Evolutionary conservation across 148 eudicot genomes (phyloP).

Genomic region (Rhododendron griersonianum): DNA sequence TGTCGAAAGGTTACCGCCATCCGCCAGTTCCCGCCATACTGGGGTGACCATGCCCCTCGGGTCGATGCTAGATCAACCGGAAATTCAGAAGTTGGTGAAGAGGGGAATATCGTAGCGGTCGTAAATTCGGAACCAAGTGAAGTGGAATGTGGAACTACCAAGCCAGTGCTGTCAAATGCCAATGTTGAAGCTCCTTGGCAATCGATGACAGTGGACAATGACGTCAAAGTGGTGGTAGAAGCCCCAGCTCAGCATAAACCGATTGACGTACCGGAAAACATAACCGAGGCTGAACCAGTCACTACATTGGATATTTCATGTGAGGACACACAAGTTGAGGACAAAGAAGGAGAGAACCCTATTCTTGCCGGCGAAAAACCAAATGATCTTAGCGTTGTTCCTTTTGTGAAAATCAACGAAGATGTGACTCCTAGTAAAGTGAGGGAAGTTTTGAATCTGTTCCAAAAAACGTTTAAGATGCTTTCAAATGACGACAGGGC

Average conservation of each 20-base stretch:
- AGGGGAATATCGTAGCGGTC: not conserved
- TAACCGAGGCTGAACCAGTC: not conserved
- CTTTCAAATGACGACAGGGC: not conserved
- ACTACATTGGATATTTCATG: not conserved
- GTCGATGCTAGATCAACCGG: not conserved
- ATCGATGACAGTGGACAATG: not conserved
- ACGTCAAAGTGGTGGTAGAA: not conserved
- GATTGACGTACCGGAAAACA: not conserved
- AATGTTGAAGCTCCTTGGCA: not conserved
- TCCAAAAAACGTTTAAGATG: not conserved
- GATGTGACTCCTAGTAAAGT: slow-evolving; percentile 17
- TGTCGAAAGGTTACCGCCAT: not conserved
- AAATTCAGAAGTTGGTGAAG: not conserved
- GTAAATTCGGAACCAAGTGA: not conserved
- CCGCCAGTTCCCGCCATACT: not conserved
- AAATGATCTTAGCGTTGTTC: not conserved
- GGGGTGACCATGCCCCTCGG: not conserved
- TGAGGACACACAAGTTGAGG: not conserved
- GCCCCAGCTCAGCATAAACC: not conserved
- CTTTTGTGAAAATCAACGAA: not conserved
- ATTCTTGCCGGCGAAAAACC: not conserved
- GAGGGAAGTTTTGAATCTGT: slow-evolving; percentile 18
- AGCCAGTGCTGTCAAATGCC: not conserved
- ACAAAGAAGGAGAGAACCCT: not conserved
- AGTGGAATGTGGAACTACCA: not conserved